Conservation (phyloP, 352 stramenopile genomes). For the Globisporangium takayamanum region DNA sequence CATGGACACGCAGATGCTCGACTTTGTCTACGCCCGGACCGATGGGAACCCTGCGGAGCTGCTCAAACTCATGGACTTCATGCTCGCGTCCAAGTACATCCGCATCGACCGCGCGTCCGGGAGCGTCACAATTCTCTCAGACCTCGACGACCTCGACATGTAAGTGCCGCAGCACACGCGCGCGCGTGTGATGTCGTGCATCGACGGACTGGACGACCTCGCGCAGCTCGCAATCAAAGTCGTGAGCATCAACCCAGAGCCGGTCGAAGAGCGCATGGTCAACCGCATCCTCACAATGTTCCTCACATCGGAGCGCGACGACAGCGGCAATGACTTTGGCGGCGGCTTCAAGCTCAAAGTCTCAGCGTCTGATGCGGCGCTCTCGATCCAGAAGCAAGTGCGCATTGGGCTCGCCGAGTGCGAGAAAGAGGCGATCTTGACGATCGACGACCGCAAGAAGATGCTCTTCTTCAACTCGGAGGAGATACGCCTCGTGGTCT, state of each 20-base stretch:
- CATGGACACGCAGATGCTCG: constrained; percentile 72
- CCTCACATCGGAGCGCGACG: constrained; percentile 25
- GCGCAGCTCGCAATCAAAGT: constrained; percentile 61
- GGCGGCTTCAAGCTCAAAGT: constrained; percentile 30
- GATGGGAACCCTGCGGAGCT: constrained; percentile 62
- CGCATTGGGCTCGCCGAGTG: constrained; percentile 22
- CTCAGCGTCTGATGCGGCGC: constrained; percentile 26
- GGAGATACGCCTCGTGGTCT: constrained; percentile 55
- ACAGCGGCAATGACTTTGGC: constrained; percentile 22
- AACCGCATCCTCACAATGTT: constrained; percentile 48
- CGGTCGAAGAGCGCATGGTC: constrained; percentile 50
- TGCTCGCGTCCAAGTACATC: constrained; percentile 65
- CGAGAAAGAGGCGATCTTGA: constrained; percentile 36
- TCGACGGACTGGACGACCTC: constrained; percentile 43
- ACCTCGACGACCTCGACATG: constrained; percentile 73
- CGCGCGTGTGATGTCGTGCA: constrained; percentile 61
- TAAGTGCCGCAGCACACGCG: constrained; percentile 66
- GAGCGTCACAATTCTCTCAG: constrained; percentile 55
- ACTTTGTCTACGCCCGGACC: constrained; percentile 62
- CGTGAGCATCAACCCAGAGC: constrained; percentile 60
- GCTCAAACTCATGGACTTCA: constrained; percentile 61
- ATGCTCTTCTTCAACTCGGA: constrained; percentile 61
- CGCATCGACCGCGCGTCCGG: constrained; percentile 36
- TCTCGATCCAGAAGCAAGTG: constrained; percentile 46
- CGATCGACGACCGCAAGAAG: constrained; percentile 44